phyloP scores from a whole-genome alignment of 1,284 basidiomycete species.

The Fomitiporia mediterranea region DNA sequence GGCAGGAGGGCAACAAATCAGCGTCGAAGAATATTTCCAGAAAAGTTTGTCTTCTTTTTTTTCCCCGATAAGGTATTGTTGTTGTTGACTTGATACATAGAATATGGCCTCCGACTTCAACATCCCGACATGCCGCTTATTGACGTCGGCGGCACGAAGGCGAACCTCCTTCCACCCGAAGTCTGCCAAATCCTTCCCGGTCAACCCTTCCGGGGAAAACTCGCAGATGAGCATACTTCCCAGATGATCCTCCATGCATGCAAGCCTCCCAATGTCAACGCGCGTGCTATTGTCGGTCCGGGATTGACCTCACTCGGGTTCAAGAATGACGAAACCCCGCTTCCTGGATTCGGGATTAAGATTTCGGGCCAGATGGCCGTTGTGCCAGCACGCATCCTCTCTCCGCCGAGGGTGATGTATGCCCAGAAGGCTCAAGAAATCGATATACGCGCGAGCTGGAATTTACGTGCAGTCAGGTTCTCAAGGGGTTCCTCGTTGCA shows the following conservation, averaged over 20 bases:
- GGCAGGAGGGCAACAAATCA: constrained; percentile 40
- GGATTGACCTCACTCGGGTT: constrained; percentile 64
- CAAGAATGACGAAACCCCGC: constrained; percentile 36
- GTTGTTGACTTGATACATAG: constrained; percentile 33
- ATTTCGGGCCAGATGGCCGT: constrained; percentile 65
- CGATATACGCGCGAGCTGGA: constrained; percentile 67
- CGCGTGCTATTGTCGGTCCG: constrained; percentile 46
- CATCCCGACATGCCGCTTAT: constrained; percentile 55
- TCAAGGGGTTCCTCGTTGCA: constrained; percentile 45
- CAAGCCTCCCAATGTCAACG: constrained; percentile 64
- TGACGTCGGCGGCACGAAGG: constrained; percentile 53
- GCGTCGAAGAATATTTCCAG: constrained; percentile 61
- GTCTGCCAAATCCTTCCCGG: constrained; percentile 65
- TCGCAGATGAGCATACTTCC: constrained; percentile 62
- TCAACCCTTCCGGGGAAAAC: constrained; percentile 66
- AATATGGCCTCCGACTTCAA: constrained; percentile 48
- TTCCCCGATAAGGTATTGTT: not conserved
- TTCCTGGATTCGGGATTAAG: constrained; percentile 54
- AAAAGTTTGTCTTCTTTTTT: constrained; percentile 37
- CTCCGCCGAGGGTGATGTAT: constrained; percentile 56
- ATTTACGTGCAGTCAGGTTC: constrained; percentile 59
- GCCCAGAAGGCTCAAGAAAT: constrained; percentile 40
- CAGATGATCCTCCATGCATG: constrained; percentile 66
- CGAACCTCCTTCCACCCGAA: constrained; percentile 57
- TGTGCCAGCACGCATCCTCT: constrained; percentile 65